Base-by-base conservation (phyloP, 2,329 filamentous ascomycete genomes). In the Aphanoascus verrucosus region DNA sequence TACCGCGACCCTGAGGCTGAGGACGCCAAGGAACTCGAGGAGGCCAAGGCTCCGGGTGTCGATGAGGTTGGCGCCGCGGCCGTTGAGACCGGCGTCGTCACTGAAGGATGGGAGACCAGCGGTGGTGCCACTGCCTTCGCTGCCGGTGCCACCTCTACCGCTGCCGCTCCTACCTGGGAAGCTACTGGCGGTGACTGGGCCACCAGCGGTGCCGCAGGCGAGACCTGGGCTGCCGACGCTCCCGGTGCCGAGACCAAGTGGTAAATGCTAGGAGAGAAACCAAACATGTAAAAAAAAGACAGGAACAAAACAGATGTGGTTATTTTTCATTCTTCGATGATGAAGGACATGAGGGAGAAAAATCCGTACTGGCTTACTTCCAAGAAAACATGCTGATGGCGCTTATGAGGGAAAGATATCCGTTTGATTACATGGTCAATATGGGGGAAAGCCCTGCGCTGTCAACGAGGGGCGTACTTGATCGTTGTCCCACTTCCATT, bases 361-460 rank as follows among this genome's bases (percentile, higher is more conserved):
- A 19, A 20, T 23, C 17, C 23, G 40, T 11, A 15, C 28, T 41
- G 48, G 15, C 8, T 37, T 37, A 31, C 8, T 37, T 37, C 38
- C n/a, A n/a, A 11, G 9, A 35, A 23, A 5, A n/a, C 34, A 40
- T 31, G 19, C 32, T 81, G 81, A 78, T 50, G 77, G 84, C 83
- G 85, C 89, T 96, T 79, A 96, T 86, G 90, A 96, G 89, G 91
- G 91, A 97, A 97, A 97, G 91, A 97, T 89, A 95, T 85, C 88
- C 68, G 68, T 68, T 68, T 69, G 73, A 70, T 65, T 69, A 20
- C 38, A 19, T 35, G 23, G 15, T 54, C 52, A 40, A n/a, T 37
- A 50, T 74, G 84, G 88, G 90, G 89, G 91, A 97, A 96, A 89
- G 91, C 91, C 91, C 89, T 96, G 90, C 93, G 82, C 78, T 82